Evolutionary conservation across 2,329 filamentous ascomycete genomes (phyloP).

Genomic region (Microcera coccophila): DNA sequence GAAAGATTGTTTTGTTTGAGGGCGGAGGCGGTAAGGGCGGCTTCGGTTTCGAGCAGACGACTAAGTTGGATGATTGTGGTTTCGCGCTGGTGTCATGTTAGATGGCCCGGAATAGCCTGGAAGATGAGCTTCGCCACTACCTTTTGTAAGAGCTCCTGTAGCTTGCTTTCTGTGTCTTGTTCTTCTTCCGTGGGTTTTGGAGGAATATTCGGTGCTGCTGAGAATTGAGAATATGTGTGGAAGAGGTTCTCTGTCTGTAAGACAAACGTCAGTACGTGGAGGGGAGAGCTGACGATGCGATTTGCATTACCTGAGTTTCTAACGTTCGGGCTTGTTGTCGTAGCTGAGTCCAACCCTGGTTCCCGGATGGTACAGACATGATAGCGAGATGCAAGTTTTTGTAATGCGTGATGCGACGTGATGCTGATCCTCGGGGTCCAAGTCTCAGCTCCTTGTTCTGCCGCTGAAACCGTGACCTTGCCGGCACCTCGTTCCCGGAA

Average conservation of each 20-base stretch:
- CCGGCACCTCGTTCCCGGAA: slow-evolving; percentile 21
- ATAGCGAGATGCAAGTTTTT: slow-evolving; percentile 9
- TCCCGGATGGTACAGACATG: slow-evolving; percentile 54
- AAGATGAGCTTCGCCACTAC: slow-evolving; percentile 46
- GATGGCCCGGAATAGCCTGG: slow-evolving; percentile 5
- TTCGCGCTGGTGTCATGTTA: slow-evolving; percentile 61
- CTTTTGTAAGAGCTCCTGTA: slow-evolving; percentile 81
- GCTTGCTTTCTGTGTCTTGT: slow-evolving; percentile 68
- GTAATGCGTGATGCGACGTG: slow-evolving; percentile 11
- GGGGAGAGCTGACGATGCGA: slow-evolving; percentile 13
- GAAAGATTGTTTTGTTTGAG: slow-evolving; percentile 96
- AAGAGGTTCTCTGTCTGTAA: slow-evolving; percentile 76
- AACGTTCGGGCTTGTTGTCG: slow-evolving; percentile 85
- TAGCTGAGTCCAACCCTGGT: slow-evolving; percentile 82
- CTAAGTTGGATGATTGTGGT: slow-evolving; percentile 74
- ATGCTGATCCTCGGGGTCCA: slow-evolving; percentile 9
- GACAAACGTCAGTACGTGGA: slow-evolving; percentile 20
- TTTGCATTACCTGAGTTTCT: slow-evolving; percentile 73
- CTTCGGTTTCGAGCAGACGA: slow-evolving; percentile 89
- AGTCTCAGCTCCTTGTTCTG: slow-evolving; percentile 16
- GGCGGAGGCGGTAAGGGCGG: slow-evolving; percentile 78
- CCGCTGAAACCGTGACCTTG: slow-evolving; percentile 12
- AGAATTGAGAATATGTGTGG: slow-evolving; percentile 87
- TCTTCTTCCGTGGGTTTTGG: slow-evolving; percentile 84
- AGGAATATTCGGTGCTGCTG: slow-evolving; percentile 72